Evolutionary conservation across 2,329 filamentous ascomycete genomes (phyloP), one percentile per base, ranked within the genome.

Genomic region (Pyricularia grisea): DNA sequence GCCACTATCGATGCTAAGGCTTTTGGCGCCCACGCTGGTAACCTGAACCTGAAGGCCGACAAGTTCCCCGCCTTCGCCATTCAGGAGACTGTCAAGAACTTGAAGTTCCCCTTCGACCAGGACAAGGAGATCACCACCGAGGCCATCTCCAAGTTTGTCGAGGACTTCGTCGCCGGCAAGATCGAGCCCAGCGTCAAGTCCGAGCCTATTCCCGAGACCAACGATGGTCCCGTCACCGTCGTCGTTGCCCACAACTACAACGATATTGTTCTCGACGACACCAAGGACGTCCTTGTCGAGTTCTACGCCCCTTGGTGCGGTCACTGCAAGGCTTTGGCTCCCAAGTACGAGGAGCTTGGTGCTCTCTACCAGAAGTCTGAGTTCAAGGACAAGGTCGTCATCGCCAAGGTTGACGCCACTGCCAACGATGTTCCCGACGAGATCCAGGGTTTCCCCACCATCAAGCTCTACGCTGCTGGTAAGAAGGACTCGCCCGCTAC

Each of bases 281-380:
- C 90, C 78, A 98, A 98, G 90, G 95, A 99, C 81, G 95, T 99
- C 70, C 88, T 99, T 74, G 83, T 99, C 73, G 95, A 99, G 85
- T 98, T 97, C 85, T 99, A 99, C 84, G 95, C 95, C 70, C 95
- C 95, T 73, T 99, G 95, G 95, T 99, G 95, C 80, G 95, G 95
- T 75, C 95, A 99, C 88, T 99, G 95, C 92, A 98, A 98, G 88
- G 94, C 89, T 81, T 90, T 99, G 72, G 94, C 95, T 69, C 95
- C 95, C 76, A 90, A 97, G 81, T 99, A 97, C 81, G 95, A 99
- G 72, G 92, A 97, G 80, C 91, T 99, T 70, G 95, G 88, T 69
- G 81, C 85, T 70, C 85, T 88, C 70, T 97, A 93, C 83, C 85
- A 88, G 87, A 81, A 88, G 88, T 84, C 90, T 84, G 90, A 92